phyloP scores from a whole-genome alignment of 2,329 filamentous ascomycete genomes.

The Cercospora nicotianae region DNA sequence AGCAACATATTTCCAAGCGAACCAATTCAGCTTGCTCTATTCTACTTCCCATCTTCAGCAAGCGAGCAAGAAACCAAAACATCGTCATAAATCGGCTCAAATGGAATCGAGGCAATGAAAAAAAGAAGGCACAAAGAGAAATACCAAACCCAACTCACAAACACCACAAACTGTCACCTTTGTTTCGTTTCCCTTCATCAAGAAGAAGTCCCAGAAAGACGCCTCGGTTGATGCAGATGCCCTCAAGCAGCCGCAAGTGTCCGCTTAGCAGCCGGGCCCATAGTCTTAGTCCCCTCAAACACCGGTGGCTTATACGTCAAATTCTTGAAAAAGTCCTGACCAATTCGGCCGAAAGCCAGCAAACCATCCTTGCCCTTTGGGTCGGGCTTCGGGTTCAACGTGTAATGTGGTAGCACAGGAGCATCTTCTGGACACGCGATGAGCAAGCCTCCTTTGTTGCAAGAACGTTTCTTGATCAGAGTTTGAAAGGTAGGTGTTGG shows the following conservation, averaged over 20 bases:
- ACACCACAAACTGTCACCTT: neutral
- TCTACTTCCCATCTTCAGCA: neutral
- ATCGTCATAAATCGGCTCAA: neutral
- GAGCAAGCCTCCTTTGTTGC: neutral
- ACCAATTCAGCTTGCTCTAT: neutral
- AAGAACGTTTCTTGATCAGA: neutral
- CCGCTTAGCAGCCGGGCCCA: neutral
- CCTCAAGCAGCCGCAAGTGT: neutral
- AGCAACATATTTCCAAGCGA: neutral
- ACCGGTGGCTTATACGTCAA: neutral
- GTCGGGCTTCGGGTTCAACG: neutral
- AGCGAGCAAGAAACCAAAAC: neutral
- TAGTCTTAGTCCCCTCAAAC: neutral
- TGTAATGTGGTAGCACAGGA: neutral
- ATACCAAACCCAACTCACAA: neutral
- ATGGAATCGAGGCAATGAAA: neutral
- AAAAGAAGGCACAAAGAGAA: neutral
- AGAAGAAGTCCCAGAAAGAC: too few relatives aligned
- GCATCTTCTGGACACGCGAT: neutral
- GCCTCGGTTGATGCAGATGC: neutral
- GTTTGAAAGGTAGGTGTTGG: neutral
- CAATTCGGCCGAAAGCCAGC: neutral
- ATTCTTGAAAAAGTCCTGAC: neutral
- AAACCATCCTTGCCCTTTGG: neutral
- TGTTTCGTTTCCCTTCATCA: neutral